Percentiles rank a stretch among this genome's conserved stretches.
Conservation (phyloP, 1,284 basidiomycete genomes). For the Psilocybe mexicana region DNA sequence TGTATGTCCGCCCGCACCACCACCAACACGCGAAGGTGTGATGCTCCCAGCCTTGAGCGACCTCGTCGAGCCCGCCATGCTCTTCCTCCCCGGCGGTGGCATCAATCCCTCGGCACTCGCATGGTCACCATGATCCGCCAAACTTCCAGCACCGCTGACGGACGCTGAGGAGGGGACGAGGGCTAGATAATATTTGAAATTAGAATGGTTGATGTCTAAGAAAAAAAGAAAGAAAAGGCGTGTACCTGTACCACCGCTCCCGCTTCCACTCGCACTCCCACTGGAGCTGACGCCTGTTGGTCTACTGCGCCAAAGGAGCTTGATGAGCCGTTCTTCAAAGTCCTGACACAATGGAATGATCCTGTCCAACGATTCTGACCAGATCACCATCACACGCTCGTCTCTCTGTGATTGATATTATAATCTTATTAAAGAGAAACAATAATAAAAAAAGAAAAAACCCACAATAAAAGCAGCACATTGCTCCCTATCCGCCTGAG, state of each 20-base stretch:
- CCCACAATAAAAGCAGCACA: slow-evolving; percentile 80
- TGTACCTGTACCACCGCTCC: neutral
- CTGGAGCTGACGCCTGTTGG: slow-evolving; percentile 25
- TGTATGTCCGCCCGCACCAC: too few relatives aligned
- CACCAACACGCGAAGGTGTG: too few relatives aligned
- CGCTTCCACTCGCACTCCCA: neutral
- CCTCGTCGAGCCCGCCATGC: neutral
- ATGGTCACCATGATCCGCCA: slow-evolving; percentile 1
- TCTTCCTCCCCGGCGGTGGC: neutral
- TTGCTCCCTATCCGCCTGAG: slow-evolving; percentile 79
- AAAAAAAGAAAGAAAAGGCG: too few relatives aligned
- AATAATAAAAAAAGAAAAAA: slow-evolving; percentile 6
- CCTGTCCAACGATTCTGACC: slow-evolving; percentile 74
- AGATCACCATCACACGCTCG: slow-evolving; percentile 79
- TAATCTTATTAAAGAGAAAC: neutral
- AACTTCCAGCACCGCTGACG: slow-evolving; percentile 6
- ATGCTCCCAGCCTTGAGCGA: neutral
- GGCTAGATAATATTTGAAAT: too few relatives aligned
- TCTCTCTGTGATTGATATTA: slow-evolving; percentile 51
- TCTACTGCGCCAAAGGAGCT: slow-evolving; percentile 67
- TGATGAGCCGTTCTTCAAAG: slow-evolving; percentile 80
- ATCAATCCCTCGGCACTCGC: neutral
- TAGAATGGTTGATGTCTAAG: too few relatives aligned
- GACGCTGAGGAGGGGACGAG: neutral
- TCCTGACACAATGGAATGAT: slow-evolving; percentile 73